Conservation (phyloP, 176 grass and related monocot genomes). For the Rhynchospora breviuscula region DNA sequence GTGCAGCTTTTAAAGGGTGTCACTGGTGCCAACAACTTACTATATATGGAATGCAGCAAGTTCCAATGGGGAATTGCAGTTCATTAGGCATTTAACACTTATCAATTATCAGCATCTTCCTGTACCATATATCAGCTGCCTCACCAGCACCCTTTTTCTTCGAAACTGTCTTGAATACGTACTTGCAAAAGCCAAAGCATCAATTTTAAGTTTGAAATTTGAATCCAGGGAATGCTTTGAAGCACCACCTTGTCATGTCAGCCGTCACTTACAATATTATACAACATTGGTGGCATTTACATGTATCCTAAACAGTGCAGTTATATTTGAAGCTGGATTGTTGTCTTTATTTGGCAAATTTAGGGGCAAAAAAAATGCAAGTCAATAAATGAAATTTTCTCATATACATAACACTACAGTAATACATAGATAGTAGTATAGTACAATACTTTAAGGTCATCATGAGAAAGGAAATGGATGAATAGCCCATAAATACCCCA, state of each 20-base stretch:
- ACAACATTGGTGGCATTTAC: neutral
- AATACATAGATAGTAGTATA: too few species aligned
- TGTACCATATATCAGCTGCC: neutral
- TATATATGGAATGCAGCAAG: too few species aligned
- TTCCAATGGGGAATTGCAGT: neutral
- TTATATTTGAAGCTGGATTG: neutral
- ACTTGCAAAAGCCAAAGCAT: neutral
- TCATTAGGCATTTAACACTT: neutral
- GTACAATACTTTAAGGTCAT: neutral
- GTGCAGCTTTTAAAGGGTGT: too few species aligned
- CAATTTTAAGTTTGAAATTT: neutral
- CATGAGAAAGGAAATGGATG: neutral
- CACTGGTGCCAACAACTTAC: too few species aligned
- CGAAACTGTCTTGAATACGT: neutral
- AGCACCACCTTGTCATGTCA: neutral
- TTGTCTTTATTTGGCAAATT: neutral
- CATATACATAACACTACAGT: neutral
- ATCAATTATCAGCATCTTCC: neutral
- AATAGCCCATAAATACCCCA: neutral
- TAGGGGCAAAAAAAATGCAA: neutral
- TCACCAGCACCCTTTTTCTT: neutral
- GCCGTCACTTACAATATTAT: neutral
- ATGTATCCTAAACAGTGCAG: neutral
- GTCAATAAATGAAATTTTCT: constrained; percentile 12
- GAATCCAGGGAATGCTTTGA: neutral